phyloP scores from a whole-genome alignment of 345 rosid genomes.

The Corymbia maculata region DNA sequence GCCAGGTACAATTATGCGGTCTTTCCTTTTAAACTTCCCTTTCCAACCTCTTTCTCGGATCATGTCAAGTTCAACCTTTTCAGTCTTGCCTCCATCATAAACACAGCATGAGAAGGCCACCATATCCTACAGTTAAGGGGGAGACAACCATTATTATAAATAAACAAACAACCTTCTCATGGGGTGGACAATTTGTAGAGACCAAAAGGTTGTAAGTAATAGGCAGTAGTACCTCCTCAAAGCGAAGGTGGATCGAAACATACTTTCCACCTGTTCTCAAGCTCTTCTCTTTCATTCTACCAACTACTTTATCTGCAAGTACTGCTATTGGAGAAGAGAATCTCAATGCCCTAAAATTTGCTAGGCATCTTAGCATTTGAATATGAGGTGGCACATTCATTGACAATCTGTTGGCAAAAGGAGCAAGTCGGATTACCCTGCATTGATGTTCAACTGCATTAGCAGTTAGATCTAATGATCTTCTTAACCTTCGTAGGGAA shows the following conservation, averaged over 20 bases:
- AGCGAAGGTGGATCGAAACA: constrained; percentile 78
- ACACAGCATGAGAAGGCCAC: constrained; percentile 94
- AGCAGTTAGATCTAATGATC: neutral
- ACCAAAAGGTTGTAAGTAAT: neutral
- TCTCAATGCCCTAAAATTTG: constrained; percentile 77
- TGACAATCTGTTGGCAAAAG: constrained; percentile 95
- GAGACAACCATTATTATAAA: neutral
- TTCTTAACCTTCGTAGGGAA: neutral
- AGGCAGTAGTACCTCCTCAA: constrained; percentile 65
- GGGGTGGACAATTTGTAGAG: neutral
- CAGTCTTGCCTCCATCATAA: constrained; percentile 79
- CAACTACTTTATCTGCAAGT: constrained; percentile 54
- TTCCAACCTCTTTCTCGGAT: constrained; percentile 74
- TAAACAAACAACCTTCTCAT: neutral
- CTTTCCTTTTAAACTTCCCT: constrained; percentile 75
- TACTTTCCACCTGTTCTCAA: constrained; percentile 64
- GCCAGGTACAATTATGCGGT: constrained; percentile 51
- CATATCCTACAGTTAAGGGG: constrained; percentile 58
- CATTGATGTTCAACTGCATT: constrained; percentile 3
- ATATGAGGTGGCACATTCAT: constrained; percentile 84
- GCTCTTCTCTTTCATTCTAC: constrained; percentile 69
- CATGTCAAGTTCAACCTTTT: constrained; percentile 54
- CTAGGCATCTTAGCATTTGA: constrained; percentile 77
- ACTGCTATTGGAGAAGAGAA: constrained; percentile 55
- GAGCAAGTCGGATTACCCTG: constrained; percentile 83